phyloP scores from a whole-genome alignment of 164 flowering plant genomes.

The Buxus sempervirens region DNA sequence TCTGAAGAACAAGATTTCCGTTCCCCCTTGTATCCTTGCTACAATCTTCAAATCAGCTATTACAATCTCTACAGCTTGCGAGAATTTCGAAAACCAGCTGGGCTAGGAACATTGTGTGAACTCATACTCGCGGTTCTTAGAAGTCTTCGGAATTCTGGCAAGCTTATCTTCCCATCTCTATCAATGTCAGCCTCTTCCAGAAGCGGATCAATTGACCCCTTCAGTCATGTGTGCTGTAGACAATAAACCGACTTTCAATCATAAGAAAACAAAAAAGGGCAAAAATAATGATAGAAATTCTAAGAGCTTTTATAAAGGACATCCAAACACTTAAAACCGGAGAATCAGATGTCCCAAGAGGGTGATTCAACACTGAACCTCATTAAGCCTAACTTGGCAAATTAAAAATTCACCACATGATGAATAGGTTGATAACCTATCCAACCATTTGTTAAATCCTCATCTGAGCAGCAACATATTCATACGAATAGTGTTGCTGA shows the following conservation, averaged over 20 bases:
- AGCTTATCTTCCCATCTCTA: slow-evolving; percentile 90
- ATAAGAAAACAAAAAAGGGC: too few relatives aligned
- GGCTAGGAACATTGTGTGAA: slow-evolving; percentile 45
- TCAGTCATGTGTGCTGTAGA: slow-evolving; percentile 80
- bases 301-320: background rate
- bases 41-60: background rate
- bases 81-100: slow-evolving; percentile 33
- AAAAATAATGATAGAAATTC: too few relatives aligned
- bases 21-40: background rate
- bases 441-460: too few relatives aligned
- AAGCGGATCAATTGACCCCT: slow-evolving; percentile 85
- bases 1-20: background rate
- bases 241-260: background rate
- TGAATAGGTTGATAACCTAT: background rate
- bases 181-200: slow-evolving; percentile 97
- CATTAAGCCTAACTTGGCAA: background rate
- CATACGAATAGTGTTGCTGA: too few relatives aligned
- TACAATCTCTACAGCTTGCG: slow-evolving; percentile 34
- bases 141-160: slow-evolving; percentile 82
- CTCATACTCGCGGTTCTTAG: slow-evolving; percentile 88
- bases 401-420: background rate
- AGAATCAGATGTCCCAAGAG: background rate
- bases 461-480: too few relatives aligned
- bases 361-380: background rate
- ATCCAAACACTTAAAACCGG: background rate